A percentile compares a stretch with the other conserved stretches of the same genome.
Evolutionary conservation across 768 basidiomycete genomes (phyloP).

Genomic region (Trametes coccinea): DNA sequence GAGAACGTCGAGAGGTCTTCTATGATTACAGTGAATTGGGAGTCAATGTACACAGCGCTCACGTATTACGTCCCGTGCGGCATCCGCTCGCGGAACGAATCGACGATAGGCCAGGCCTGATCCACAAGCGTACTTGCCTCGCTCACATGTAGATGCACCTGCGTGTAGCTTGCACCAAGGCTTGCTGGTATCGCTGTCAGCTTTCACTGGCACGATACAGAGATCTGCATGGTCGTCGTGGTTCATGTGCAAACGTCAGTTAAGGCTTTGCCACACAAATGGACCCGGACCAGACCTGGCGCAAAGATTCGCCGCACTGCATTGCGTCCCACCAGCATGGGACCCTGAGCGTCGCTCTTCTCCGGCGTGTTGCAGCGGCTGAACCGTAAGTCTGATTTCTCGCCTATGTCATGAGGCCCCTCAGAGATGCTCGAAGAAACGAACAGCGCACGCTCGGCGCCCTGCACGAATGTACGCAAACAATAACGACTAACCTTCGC

Average conservation of each 20-base stretch:
- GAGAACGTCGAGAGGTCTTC: not conserved
- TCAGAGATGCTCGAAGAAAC: not conserved
- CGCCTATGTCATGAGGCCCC: not conserved
- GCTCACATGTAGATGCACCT: no score
- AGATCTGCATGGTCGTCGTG: no score
- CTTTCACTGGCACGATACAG: no score
- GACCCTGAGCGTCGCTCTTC: slow-evolving; percentile 6
- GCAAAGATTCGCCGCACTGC: not conserved
- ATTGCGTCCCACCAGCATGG: not conserved
- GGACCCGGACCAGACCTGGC: no score
- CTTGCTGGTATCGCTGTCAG: no score
- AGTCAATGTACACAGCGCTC: not conserved
- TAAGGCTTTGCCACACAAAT: no score
- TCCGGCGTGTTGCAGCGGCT: not conserved
- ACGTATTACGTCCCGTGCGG: no score
- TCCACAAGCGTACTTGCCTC: no score
- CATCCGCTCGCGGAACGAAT: no score
- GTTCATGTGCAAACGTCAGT: no score
- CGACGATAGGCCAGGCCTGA: no score
- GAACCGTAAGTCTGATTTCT: slow-evolving; percentile 4
- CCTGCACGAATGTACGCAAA: not conserved
- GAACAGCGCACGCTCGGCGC: not conserved
- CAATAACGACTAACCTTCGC: slow-evolving; percentile 19
- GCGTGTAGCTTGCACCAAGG: no score
- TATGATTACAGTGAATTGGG: not conserved